Evolutionary conservation across 371 early-diverging fungal genomes (phyloP).

Genomic region (Lichtheimia ramosa): DNA sequence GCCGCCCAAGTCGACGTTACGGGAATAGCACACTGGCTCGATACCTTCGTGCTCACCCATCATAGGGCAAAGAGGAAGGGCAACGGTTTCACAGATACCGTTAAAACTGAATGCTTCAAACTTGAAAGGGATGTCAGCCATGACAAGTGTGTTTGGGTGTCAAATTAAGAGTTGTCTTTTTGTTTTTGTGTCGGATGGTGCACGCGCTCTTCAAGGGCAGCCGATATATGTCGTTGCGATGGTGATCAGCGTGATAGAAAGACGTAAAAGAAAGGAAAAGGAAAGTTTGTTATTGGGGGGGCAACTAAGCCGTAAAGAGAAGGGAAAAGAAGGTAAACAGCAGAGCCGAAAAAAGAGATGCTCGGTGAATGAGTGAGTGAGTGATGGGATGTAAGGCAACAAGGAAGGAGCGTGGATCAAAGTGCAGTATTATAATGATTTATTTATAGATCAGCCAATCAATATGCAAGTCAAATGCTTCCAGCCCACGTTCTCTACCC

Average conservation of each 20-base stretch:
- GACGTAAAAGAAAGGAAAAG: slow-evolving; percentile 1
- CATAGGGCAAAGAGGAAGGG: slow-evolving; percentile 87
- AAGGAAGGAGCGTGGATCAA: not conserved
- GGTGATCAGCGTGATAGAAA: not conserved
- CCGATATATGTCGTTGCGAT: not conserved
- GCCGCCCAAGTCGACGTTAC: slow-evolving; percentile 83
- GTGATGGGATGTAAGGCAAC: not conserved
- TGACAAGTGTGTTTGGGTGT: slow-evolving; percentile 7
- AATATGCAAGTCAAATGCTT: not conserved
- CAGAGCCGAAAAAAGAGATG: not conserved
- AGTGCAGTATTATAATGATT: not conserved
- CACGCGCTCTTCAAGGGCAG: no score
- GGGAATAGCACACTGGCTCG: slow-evolving; percentile 90
- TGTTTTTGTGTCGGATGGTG: not conserved
- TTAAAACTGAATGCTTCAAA: slow-evolving; percentile 85
- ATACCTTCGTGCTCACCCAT: slow-evolving; percentile 74
- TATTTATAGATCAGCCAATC: not conserved
- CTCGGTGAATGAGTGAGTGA: not conserved
- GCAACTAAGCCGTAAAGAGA: slow-evolving; percentile 2
- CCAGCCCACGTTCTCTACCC: slow-evolving; percentile 2
- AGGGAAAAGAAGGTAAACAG: slow-evolving; percentile 2
- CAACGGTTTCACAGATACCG: slow-evolving; percentile 80
- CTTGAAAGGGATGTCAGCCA: slow-evolving; percentile 46
- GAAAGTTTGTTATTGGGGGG: not conserved
- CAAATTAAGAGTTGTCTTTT: not conserved